A percentile compares a stretch with the other conserved stretches of the same genome.
These are phyloP conservation scores for Russula compacta DNA, from an alignment of 768 basidiomycete genomes.

Conservation along the genomic window DNA sequence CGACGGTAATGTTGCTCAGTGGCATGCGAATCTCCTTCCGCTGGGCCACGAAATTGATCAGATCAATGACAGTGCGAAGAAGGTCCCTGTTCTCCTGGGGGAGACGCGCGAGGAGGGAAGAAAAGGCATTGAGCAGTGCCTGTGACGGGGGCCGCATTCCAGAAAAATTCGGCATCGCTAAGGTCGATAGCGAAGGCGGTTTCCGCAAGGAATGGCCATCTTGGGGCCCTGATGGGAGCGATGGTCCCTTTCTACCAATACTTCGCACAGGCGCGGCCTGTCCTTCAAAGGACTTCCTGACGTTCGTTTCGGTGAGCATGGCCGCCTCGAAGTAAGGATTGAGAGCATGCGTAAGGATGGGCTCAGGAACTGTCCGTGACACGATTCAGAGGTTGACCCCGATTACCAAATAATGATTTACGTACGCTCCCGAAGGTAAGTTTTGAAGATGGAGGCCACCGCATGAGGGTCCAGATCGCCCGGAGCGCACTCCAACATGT, in stretches of 20 bases:
- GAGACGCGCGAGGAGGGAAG: constrained; percentile 54
- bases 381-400: constrained; percentile 9
- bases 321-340: constrained; percentile 73
- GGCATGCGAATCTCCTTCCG: constrained; percentile 85
- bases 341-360: constrained; percentile 67
- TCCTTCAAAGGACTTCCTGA: constrained; percentile 24
- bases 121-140: constrained; percentile 47
- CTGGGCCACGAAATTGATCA: constrained; percentile 67
- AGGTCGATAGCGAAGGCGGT: constrained; percentile 70
- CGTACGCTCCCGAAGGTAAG: constrained; percentile 87
- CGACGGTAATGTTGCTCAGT: constrained; percentile 75
- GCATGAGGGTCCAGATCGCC: constrained; percentile 92
- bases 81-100: constrained; percentile 79
- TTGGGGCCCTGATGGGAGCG: constrained; percentile 13
- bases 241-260: constrained; percentile 5
- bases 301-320: constrained; percentile 45
- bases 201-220: constrained; percentile 46
- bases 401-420: constrained; percentile 17
- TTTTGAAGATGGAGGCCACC: constrained; percentile 88
- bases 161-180: constrained; percentile 61
- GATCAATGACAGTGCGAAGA: constrained; percentile 69
- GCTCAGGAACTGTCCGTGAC: constrained; percentile 64
- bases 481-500: constrained; percentile 67
- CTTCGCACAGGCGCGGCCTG: constrained; percentile 9
- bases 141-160: constrained; percentile 54